Conservation (phyloP, 1,284 basidiomycete genomes). For the Puccinia triticina region DNA sequence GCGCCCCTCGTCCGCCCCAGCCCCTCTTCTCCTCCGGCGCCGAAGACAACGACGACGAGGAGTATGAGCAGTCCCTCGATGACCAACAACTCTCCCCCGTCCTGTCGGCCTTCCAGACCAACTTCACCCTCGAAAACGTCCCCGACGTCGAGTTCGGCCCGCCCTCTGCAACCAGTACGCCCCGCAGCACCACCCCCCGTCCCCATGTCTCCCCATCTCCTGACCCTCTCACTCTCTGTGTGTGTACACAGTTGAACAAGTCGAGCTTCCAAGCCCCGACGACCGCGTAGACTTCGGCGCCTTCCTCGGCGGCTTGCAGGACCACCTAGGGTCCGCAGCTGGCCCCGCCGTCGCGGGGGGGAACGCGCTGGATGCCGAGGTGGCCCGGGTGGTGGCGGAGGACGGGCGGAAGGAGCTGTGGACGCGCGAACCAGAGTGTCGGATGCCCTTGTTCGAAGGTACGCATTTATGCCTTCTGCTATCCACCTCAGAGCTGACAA, state of each 20-base stretch:
- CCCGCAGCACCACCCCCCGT: not conserved
- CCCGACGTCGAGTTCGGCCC: conserved; percentile 13
- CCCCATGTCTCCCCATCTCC: not conserved
- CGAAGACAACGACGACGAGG: not conserved
- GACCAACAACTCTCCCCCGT: not conserved
- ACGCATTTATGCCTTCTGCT: not conserved
- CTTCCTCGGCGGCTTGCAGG: not conserved
- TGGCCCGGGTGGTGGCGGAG: not conserved
- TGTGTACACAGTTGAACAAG: not conserved
- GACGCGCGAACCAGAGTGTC: not conserved
- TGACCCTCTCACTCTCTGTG: not conserved
- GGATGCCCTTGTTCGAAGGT: not conserved
- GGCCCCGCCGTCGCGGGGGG: no score
- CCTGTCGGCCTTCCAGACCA: not conserved
- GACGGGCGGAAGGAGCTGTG: not conserved
- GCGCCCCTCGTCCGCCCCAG: not conserved
- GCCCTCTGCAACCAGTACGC: not conserved
- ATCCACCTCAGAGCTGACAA: not conserved
- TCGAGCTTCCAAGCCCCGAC: not conserved
- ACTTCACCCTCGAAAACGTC: not conserved
- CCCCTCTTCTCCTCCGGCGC: not conserved
- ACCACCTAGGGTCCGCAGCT: no score
- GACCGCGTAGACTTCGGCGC: not conserved
- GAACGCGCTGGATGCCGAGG: not conserved
- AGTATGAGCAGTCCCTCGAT: not conserved